Conservation (phyloP, 352 stramenopile genomes). For the Phytophthora tubulina region DNA sequence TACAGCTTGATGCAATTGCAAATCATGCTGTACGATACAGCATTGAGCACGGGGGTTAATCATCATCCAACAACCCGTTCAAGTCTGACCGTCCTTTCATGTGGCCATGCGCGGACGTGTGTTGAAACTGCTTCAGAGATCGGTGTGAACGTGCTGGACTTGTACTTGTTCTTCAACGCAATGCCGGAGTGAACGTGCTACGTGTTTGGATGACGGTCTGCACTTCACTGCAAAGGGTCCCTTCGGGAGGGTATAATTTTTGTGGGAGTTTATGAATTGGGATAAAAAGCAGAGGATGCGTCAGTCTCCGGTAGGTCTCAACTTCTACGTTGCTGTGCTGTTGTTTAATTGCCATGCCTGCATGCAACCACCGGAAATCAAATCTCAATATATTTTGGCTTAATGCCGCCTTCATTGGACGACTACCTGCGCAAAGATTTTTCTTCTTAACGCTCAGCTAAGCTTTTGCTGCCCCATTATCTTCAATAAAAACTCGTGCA, state of each 20-base stretch:
- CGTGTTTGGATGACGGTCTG: too few relatives aligned
- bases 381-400: constrained; percentile 3
- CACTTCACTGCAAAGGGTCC: too few relatives aligned
- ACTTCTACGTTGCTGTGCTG: background rate
- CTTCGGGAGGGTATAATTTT: background rate
- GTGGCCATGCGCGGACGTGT: too few relatives aligned
- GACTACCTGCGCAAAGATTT: background rate
- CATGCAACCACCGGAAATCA: background rate
- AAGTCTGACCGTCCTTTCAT: too few relatives aligned
- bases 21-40: too few relatives aligned
- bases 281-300: background rate
- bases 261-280: background rate
- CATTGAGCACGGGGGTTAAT: too few relatives aligned
- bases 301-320: background rate
- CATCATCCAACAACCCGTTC: too few relatives aligned
- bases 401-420: background rate
- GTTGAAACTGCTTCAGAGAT: too few relatives aligned
- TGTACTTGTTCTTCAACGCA: too few relatives aligned
- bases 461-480: background rate
- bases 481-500: background rate
- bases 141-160: too few relatives aligned
- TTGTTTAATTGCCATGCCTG: background rate
- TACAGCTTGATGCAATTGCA: too few relatives aligned
- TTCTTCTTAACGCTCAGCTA: background rate
- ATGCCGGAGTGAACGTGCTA: too few relatives aligned